phyloP scores from a whole-genome alignment of 257 asterid genomes.

The Solanum paucissectum region DNA sequence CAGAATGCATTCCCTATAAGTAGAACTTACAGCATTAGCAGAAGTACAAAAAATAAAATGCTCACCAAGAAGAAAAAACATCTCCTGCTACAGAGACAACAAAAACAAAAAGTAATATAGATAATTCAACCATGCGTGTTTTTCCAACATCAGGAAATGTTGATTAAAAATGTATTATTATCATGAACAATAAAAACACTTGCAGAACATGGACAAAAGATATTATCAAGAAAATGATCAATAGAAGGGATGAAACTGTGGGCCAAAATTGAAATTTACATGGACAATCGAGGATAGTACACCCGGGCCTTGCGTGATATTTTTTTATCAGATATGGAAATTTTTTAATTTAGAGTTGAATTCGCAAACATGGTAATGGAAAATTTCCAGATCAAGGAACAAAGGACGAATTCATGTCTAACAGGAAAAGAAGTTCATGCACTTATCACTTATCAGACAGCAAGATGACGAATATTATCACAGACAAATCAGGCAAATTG shows the following conservation, averaged over 20 bases:
- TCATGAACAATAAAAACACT: not conserved
- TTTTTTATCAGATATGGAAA: not conserved
- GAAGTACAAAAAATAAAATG: not conserved
- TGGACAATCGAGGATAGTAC: not conserved
- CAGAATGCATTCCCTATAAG: not conserved
- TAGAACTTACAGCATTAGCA: not conserved
- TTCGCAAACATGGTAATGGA: not conserved
- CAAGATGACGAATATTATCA: not conserved
- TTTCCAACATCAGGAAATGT: not conserved
- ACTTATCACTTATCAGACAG: not conserved
- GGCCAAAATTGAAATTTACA: not conserved
- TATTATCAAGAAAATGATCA: not conserved
- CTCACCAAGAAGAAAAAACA: not conserved
- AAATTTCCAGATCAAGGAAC: constrained; percentile 1
- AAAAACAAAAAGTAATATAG: not conserved
- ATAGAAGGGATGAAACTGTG: not conserved
- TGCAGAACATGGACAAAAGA: not conserved
- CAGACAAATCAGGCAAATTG: not conserved
- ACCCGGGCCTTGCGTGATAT: not conserved
- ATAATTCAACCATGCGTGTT: not conserved
- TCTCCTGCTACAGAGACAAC: not conserved
- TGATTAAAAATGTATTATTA: not conserved
- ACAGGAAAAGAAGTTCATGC: not conserved
- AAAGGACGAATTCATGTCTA: not conserved
- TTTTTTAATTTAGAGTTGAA: not conserved